Evolutionary conservation across 805 yeast genomes (phyloP).

Genomic region (Ascoidea tarda): DNA sequence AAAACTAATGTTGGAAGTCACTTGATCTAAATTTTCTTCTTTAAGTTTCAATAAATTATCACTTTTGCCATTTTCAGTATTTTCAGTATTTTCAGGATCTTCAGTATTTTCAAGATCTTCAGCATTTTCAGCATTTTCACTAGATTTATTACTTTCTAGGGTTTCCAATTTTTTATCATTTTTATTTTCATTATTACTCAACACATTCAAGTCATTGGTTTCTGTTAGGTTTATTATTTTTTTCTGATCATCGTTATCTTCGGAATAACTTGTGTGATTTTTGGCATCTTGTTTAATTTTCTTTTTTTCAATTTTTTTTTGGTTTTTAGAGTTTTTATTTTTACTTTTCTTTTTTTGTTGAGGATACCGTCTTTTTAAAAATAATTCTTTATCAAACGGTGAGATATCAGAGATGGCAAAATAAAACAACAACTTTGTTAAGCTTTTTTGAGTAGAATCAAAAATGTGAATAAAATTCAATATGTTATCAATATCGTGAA

Average conservation of each 20-base stretch:
- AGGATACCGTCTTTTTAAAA: constrained; percentile 9
- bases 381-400: constrained; percentile 29
- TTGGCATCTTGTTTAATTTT: constrained; percentile 10
- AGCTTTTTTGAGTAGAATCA: constrained; percentile 37
- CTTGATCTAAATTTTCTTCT: constrained; percentile 9
- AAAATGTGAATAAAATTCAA: constrained; percentile 41
- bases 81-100: constrained; percentile 11
- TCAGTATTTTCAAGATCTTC: constrained; percentile 16
- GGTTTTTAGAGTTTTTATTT: constrained; percentile 11
- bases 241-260: constrained; percentile 15
- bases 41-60: no score
- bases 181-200: constrained; percentile 3
- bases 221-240: constrained; percentile 10
- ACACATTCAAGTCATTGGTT: background rate
- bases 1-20: constrained; percentile 10
- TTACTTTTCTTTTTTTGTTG: constrained; percentile 7
- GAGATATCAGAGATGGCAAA: constrained; percentile 57
- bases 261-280: constrained; percentile 14
- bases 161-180: constrained; percentile 3
- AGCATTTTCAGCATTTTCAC: constrained; percentile 3
- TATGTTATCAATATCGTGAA: constrained; percentile 22
- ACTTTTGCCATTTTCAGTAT: constrained; percentile 12
- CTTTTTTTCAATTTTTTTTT: constrained; percentile 10
- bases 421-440: constrained; percentile 44
- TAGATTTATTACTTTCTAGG: constrained; percentile 4